Evolutionary conservation across 108 stramenopile species (phyloP), one percentile per base, ranked within the genome.

Genomic region (Pseudonitzschia delicatissima): DNA sequence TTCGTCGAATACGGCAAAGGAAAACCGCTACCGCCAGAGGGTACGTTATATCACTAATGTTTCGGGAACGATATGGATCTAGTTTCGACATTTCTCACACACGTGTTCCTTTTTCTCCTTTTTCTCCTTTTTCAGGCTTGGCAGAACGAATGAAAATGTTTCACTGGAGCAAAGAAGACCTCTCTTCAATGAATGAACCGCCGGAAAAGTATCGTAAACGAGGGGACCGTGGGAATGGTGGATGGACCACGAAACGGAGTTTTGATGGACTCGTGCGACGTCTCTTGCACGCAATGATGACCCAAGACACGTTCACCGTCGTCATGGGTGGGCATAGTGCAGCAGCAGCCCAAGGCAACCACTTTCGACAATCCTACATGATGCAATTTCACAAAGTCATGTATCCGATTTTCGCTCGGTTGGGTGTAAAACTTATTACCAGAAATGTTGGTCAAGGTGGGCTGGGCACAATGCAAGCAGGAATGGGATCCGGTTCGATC

Each of bases 201-300:
- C 72, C 72, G 9, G 65, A 66, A 21, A 68, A 68, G 40, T 74
- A 73, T 34, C 28, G 4, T 17, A 33, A 44, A 49, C 32, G 55
- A 61, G 78, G 82, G 21, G 53, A 61, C 26, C 55, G 64, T 20
- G 68, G 73, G 27, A 81, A 76, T 25, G 86, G 87, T 26, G 92
- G 87, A 58, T 93, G 92, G 92, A 88, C 87, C 7, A 90, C 92
- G 12, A 58, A 72, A 25, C 77, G 86, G 27, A 78, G 79, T 20
- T 71, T 83, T 36, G 66, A 84, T 33, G 92, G 92, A 44, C 67
- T 93, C 49, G 78, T 84, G 49, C 77, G 85, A 25, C 77, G 90
- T 33, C 72, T 94, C 18, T 65, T 90, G 31, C 93, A 94, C 77
- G 87, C 93, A 44, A 85, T 94, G 79, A 86, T 91, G 83, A 91